Evolutionary conservation across 805 yeast genomes (phyloP), one percentile per base, ranked within the genome.

Genomic region (Candida montana): DNA sequence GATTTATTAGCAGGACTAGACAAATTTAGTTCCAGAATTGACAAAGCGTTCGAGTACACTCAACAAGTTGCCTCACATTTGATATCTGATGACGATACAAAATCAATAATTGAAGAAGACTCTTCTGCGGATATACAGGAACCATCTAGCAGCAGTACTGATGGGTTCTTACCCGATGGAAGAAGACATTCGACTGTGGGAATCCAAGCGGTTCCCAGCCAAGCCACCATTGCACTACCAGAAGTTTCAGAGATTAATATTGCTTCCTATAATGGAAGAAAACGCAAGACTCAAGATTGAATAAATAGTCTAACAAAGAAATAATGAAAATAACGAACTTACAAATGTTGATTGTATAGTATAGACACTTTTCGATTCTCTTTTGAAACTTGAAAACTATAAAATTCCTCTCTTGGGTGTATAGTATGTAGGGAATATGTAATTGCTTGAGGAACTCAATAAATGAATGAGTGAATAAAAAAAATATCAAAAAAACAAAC

Each of bases 1-100:
- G 49, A 47, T 12, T 21, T 57, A 15, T 31, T 53, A 4, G 17
- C 31, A 10, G 50, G 44, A 8, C 31, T 57, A 20, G 31, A 46
- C 6, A 31, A 13, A 3, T 55, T 56, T 31, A 38, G 31, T 2
- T 35, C 13, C 1, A 46, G 49, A 32, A 46, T 57, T 5, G 41
- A 43, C 5, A 26, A 31, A 11, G 54, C 50, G 5, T 24, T 42
- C 9, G 32, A 13, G 1, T 49, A 51, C 17, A 21, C 48, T 7
- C 33, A 39, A 11, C 43, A 45, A 10, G 37, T 47, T 31, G 33
- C 13, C 31, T 13, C 13, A 21, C 23, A 28, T 29, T 27, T 18
- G 36, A 36, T 5, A 17, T 5, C 3, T 5, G 15, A 30, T 17
- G 18, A 37, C 6, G 33, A 19, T 16, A 5, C 28, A 21, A 31